A percentile compares a stretch with the other conserved stretches of the same genome.
Evolutionary conservation across 2,329 filamentous ascomycete genomes (phyloP).

Genomic region (Passalora sequoiae): DNA sequence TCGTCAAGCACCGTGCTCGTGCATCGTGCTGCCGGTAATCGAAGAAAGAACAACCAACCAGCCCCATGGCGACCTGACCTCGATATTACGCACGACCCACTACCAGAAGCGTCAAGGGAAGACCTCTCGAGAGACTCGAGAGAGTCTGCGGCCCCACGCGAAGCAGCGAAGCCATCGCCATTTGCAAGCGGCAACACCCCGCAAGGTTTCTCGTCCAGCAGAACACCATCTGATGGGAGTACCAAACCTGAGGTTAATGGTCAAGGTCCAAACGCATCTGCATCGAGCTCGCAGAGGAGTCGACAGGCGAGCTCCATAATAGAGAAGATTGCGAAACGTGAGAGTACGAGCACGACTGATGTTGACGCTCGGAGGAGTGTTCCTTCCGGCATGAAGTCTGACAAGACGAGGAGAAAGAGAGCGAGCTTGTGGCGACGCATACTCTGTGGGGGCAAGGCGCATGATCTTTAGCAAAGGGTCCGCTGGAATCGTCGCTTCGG

Average conservation of each 20-base stretch:
- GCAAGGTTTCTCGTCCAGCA: not conserved
- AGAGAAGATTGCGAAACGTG: not conserved
- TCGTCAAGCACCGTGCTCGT: slow-evolving; percentile 31
- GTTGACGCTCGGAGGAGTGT: not conserved
- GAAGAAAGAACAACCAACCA: slow-evolving; percentile 25
- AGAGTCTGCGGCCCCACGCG: not conserved
- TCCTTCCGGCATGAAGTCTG: not conserved
- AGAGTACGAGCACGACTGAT: not conserved
- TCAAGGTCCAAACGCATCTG: not conserved
- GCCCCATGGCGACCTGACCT: slow-evolving; percentile 28
- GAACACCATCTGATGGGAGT: not conserved
- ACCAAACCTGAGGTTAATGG: not conserved
- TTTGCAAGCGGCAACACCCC: not conserved
- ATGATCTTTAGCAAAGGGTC: not conserved
- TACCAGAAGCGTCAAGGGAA: slow-evolving; percentile 17
- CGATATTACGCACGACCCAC: slow-evolving; percentile 11
- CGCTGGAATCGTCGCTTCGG: too few relatives aligned
- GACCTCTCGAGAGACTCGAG: slow-evolving; percentile 11
- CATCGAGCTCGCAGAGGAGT: not conserved
- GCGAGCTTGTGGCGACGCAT: not conserved
- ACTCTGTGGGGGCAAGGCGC: slow-evolving; percentile 2
- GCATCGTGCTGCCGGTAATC: slow-evolving; percentile 32
- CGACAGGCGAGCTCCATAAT: not conserved
- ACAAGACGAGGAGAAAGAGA: not conserved
- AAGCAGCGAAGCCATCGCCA: not conserved